A percentile compares a stretch with the other conserved stretches of the same genome.
These are phyloP conservation scores for Cubamyces lactineus DNA, from an alignment of 768 basidiomycete species.

Conservation along the genomic window DNA sequence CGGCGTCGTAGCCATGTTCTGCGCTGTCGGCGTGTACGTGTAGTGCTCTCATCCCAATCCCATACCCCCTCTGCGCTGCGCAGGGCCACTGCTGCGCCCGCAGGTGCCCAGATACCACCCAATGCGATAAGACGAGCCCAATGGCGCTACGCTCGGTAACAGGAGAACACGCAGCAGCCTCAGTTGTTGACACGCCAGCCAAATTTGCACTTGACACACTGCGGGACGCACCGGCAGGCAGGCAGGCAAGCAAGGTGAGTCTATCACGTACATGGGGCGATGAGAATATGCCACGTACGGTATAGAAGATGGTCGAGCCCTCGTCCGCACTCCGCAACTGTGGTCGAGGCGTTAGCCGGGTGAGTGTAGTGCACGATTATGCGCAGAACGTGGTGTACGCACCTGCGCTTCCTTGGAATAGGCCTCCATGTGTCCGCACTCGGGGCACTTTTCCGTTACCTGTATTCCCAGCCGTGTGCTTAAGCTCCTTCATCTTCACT, in stretches of 20 bases:
- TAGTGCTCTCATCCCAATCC: constrained; percentile 37
- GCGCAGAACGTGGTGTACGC: background rate
- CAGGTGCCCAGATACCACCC: background rate
- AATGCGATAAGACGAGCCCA: background rate
- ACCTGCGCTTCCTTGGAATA: constrained; percentile 91
- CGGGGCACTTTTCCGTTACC: constrained; percentile 90
- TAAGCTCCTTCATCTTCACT: background rate
- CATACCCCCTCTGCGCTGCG: background rate
- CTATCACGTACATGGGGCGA: background rate
- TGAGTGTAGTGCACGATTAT: background rate
- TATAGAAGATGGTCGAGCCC: constrained; percentile 93
- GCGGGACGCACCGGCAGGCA: constrained; percentile 1
- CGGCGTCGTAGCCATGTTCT: constrained; percentile 89
- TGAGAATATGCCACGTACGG: constrained; percentile 52
- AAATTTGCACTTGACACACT: constrained; percentile 79
- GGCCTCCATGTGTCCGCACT: constrained; percentile 82
- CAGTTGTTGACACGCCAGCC: constrained; percentile 86
- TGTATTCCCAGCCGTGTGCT: constrained; percentile 34
- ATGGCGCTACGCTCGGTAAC: background rate
- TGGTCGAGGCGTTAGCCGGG: background rate
- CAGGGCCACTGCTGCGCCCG: background rate
- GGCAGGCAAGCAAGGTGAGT: constrained; percentile 21
- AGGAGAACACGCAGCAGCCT: background rate
- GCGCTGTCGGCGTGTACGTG: constrained; percentile 82
- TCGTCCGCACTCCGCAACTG: constrained; percentile 91